Evolutionary conservation across 2,329 filamentous ascomycete species (phyloP).

Genomic region (Diaporthe helianthi): DNA sequence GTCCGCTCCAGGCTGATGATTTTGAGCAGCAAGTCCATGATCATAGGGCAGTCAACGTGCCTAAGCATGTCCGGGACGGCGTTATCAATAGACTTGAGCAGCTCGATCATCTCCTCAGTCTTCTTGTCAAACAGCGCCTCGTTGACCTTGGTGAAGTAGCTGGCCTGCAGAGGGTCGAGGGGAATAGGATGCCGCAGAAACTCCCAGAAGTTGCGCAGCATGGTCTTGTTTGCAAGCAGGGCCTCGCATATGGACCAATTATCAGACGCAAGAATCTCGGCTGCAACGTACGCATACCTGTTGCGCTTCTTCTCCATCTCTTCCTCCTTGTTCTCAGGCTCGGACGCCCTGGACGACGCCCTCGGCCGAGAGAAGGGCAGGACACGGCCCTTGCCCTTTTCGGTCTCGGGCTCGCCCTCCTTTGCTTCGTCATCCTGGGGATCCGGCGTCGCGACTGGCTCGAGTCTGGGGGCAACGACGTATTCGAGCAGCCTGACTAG

Average conservation of each 20-base stretch:
- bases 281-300: conserved; percentile 92
- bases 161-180: conserved; percentile 90
- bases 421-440: conserved; percentile 58
- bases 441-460: conserved; percentile 58
- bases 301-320: conserved; percentile 90
- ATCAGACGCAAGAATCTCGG: conserved; percentile 92
- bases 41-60: conserved; percentile 96
- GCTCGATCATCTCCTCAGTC: conserved; percentile 93
- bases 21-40: conserved; percentile 96
- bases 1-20: conserved; percentile 96
- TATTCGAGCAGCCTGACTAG: conserved; percentile 88
- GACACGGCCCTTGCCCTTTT: conserved; percentile 51
- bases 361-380: conserved; percentile 59
- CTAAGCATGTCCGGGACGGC: conserved; percentile 86
- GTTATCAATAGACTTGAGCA: conserved; percentile 83
- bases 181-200: conserved; percentile 86
- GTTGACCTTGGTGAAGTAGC: conserved; percentile 99
- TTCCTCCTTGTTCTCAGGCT: conserved; percentile 64
- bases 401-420: conserved; percentile 43
- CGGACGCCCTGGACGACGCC: conserved; percentile 59
- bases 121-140: conserved; percentile 98
- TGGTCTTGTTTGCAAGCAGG: conserved; percentile 80
- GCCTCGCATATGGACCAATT: conserved; percentile 97
- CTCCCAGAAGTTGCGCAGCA: conserved; percentile 86
- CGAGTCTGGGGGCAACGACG: conserved; percentile 80